phyloP scores from a whole-genome alignment of 2,329 filamentous ascomycete species.

The Rachicladosporium sp. region DNA sequence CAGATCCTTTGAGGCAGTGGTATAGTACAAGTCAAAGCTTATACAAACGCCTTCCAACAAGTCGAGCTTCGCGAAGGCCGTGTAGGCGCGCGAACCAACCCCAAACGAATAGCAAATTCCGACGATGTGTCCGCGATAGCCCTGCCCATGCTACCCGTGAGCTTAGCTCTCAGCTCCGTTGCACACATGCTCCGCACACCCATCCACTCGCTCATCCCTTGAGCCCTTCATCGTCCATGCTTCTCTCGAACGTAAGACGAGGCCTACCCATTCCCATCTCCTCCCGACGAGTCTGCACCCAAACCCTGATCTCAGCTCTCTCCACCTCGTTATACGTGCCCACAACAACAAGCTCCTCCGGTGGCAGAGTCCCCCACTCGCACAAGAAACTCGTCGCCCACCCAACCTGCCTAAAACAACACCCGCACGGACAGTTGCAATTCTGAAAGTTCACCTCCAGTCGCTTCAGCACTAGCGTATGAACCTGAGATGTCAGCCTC shows the following conservation, averaged over 20 bases:
- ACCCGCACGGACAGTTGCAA: constrained; percentile 4
- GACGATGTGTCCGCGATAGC: too few species aligned
- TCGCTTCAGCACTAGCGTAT: not conserved
- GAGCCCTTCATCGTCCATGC: not conserved
- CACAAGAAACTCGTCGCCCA: constrained; percentile 5
- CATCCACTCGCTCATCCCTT: too few species aligned
- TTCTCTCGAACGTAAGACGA: constrained; percentile 2
- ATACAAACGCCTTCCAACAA: too few species aligned
- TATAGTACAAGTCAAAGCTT: too few species aligned
- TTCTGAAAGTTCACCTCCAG: constrained; percentile 6
- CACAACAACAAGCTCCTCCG: constrained; percentile 3
- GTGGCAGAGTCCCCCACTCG: constrained; percentile 4
- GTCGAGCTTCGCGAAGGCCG: too few species aligned
- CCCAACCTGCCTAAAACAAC: constrained; percentile 1
- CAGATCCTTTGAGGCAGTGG: too few species aligned
- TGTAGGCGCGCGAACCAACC: too few species aligned
- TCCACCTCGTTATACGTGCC: constrained; percentile 1
- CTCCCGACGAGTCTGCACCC: not conserved
- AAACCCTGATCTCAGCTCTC: constrained; percentile 1
- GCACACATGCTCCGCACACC: too few species aligned
- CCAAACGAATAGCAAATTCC: too few species aligned
- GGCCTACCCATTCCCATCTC: not conserved
- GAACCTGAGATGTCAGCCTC: constrained; percentile 3
- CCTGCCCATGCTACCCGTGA: too few species aligned
- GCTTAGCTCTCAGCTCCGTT: too few species aligned